Conservation (phyloP, 73 alveolate species). For the Symbiodinium natans region DNA sequence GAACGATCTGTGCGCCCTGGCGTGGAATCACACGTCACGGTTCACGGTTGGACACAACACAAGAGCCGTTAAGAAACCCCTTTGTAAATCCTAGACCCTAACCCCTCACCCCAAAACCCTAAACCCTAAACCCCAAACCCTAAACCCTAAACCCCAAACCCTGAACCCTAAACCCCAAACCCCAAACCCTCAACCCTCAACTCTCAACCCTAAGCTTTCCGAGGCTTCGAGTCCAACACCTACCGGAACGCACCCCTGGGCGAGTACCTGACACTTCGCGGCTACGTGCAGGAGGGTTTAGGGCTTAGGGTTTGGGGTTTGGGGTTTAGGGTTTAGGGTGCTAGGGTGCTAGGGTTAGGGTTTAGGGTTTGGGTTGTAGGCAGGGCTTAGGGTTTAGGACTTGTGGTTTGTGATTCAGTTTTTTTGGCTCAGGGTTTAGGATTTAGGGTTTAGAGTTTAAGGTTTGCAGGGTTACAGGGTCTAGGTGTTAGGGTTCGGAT, state of each 20-base stretch:
- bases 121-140: too few species aligned
- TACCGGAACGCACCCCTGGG: conserved; percentile 74
- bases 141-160: neutral
- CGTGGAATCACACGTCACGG: too few species aligned
- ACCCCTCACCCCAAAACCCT: too few species aligned
- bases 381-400: too few species aligned
- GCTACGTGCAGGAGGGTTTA: conserved; percentile 44
- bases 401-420: too few species aligned
- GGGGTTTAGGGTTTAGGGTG: neutral
- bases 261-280: conserved; percentile 67
- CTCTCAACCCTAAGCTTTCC: neutral
- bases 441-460: neutral
- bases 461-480: neutral
- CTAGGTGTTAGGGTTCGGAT: neutral
- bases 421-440: neutral
- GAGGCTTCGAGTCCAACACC: conserved; percentile 79
- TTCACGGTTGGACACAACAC: too few species aligned
- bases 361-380: too few species aligned
- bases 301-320: too few species aligned
- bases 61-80: too few species aligned
- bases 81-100: too few species aligned
- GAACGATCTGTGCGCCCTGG: conserved; percentile 48
- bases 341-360: neutral
- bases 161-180: neutral
- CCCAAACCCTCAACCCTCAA: neutral